Conservation (phyloP, 805 yeast genomes). For the Ogataea zsoltii region DNA sequence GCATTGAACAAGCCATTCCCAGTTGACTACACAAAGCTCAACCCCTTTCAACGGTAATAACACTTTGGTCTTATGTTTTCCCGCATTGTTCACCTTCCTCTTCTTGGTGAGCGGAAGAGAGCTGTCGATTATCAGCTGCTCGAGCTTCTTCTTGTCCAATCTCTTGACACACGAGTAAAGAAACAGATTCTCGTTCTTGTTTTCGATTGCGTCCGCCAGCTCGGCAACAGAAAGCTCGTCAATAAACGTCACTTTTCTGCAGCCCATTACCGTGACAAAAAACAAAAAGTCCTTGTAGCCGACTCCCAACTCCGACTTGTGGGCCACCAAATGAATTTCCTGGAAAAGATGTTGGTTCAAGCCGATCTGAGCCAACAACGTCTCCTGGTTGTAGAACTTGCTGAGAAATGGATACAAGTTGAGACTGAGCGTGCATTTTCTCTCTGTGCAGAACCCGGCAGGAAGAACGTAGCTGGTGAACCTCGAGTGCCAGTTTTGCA, state of each 20-base stretch:
- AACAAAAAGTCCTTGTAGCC: constrained; percentile 9
- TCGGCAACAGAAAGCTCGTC: constrained; percentile 3
- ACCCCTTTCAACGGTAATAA: not conserved
- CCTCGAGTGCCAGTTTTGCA: constrained; percentile 28
- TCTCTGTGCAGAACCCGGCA: constrained; percentile 59
- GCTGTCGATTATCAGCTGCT: not conserved
- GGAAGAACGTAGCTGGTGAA: constrained; percentile 66
- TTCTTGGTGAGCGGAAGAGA: constrained; percentile 3
- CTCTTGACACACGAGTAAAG: constrained; percentile 8
- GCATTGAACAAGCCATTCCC: constrained; percentile 73
- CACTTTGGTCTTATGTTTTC: not conserved
- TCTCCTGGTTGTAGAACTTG: constrained; percentile 35
- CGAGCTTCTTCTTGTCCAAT: constrained; percentile 13
- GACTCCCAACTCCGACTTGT: constrained; percentile 14
- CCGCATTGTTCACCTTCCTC: not conserved
- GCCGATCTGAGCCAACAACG: constrained; percentile 42
- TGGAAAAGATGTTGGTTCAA: constrained; percentile 41
- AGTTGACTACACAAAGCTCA: constrained; percentile 41
- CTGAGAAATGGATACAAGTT: constrained; percentile 46
- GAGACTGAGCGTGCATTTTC: constrained; percentile 43
- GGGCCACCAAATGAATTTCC: constrained; percentile 38
- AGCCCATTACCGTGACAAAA: constrained; percentile 15
- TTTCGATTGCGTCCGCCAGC: constrained; percentile 1
- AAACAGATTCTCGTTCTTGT: not conserved
- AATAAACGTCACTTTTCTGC: constrained; percentile 7